Conservation (phyloP, 305 asterid species). For the Salvia sclarea region DNA sequence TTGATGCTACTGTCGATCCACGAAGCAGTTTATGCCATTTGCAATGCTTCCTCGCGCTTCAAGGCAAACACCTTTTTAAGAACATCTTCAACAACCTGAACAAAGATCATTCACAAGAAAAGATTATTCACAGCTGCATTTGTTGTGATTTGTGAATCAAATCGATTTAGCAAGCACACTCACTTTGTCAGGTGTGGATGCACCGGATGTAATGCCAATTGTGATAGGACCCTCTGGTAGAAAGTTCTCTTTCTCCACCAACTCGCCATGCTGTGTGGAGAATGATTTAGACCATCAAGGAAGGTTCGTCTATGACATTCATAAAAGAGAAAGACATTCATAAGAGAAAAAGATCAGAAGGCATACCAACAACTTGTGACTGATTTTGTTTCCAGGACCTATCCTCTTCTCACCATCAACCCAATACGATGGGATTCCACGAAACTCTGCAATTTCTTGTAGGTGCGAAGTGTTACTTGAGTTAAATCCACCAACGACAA, state of each 20-base stretch:
- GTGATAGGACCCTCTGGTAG: conserved; percentile 89
- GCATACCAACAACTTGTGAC: conserved; percentile 72
- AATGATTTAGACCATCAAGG: neutral
- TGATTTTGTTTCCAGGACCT: conserved; percentile 91
- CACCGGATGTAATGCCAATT: conserved; percentile 93
- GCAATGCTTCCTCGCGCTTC: conserved; percentile 69
- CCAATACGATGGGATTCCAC: conserved; percentile 96
- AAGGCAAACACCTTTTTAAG: conserved; percentile 63
- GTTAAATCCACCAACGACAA: conserved; percentile 98
- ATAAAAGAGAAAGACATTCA: neutral
- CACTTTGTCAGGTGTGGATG: conserved; percentile 99
- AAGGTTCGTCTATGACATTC: neutral
- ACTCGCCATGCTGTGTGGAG: conserved; percentile 81
- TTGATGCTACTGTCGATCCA: neutral
- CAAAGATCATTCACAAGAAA: neutral
- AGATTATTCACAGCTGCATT: neutral
- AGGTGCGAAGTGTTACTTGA: conserved; percentile 99
- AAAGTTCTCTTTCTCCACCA: conserved; percentile 85
- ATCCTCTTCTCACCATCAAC: conserved; percentile 82
- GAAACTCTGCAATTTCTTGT: conserved; percentile 90
- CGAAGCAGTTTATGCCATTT: conserved; percentile 42
- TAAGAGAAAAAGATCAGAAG: neutral
- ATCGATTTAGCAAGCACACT: neutral
- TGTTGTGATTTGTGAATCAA: neutral
- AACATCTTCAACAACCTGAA: conserved; percentile 75